Evolutionary conservation across 1,284 basidiomycete genomes (phyloP).

Genomic region (Puccinia triticina): DNA sequence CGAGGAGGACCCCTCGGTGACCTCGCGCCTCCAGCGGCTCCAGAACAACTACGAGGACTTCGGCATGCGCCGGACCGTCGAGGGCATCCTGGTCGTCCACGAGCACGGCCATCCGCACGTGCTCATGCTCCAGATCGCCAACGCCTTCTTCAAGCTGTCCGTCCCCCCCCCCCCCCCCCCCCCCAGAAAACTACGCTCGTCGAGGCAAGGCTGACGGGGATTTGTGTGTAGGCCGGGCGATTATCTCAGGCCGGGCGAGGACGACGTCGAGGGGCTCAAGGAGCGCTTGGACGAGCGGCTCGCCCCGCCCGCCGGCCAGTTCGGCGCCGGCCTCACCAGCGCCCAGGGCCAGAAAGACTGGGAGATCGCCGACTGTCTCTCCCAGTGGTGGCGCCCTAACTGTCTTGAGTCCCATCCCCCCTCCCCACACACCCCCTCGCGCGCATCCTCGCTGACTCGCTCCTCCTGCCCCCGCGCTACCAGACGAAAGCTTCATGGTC

Average conservation of each 20-base stretch:
- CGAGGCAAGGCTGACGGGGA: constrained; percentile 4
- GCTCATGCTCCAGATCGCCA: constrained; percentile 95
- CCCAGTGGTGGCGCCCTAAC: constrained; percentile 89
- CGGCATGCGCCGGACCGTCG: constrained; percentile 87
- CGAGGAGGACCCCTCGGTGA: constrained; percentile 93
- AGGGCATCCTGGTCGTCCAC: constrained; percentile 94
- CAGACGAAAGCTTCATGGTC: constrained; percentile 54
- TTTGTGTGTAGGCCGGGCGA: constrained; percentile 77
- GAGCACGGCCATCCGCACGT: constrained; percentile 89
- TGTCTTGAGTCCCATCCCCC: constrained; percentile 19
- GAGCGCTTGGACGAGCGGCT: constrained; percentile 83
- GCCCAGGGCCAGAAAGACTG: constrained; percentile 67
- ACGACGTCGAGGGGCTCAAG: constrained; percentile 85
- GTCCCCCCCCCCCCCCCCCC: background rate
- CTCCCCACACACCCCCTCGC: background rate
- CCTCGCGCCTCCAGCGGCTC: constrained; percentile 62
- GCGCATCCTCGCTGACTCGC: background rate
- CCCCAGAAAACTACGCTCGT: background rate
- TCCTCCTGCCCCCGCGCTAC: background rate
- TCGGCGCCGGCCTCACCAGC: constrained; percentile 50
- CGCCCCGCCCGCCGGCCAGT: constrained; percentile 66
- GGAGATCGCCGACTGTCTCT: constrained; percentile 91
- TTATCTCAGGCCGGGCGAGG: constrained; percentile 92
- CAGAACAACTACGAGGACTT: constrained; percentile 97
- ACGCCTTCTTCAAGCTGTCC: constrained; percentile 91